phyloP scores from a whole-genome alignment of 805 yeast species.

The Clavispora fructus region DNA sequence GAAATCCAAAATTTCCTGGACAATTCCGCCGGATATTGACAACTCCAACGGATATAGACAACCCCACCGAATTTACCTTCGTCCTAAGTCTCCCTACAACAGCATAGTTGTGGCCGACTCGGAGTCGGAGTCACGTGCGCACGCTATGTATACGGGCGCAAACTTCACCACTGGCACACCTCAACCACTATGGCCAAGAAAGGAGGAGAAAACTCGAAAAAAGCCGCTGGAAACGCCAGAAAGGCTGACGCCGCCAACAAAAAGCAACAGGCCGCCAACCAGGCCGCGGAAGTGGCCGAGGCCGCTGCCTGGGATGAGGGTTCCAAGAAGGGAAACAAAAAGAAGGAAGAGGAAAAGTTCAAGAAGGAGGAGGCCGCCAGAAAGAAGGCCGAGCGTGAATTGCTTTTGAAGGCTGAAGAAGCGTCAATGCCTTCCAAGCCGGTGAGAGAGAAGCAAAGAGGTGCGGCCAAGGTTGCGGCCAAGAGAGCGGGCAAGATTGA shows the following conservation, averaged over 20 bases:
- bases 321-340: slow-evolving; percentile 60
- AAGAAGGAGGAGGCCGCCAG: slow-evolving; percentile 73
- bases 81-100: too few species aligned
- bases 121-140: background rate
- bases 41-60: too few species aligned
- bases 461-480: slow-evolving; percentile 62
- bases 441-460: slow-evolving; percentile 49
- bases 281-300: slow-evolving; percentile 47
- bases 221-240: slow-evolving; percentile 59
- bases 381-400: slow-evolving; percentile 80
- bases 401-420: slow-evolving; percentile 58
- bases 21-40: too few species aligned
- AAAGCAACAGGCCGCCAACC: slow-evolving; percentile 49
- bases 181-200: slow-evolving; percentile 17
- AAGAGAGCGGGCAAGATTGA: slow-evolving; percentile 60
- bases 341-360: slow-evolving; percentile 62
- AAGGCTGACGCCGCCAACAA: slow-evolving; percentile 61
- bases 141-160: background rate
- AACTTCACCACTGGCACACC: background rate
- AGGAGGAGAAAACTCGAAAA: slow-evolving; percentile 46
- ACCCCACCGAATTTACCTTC: too few species aligned
- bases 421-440: slow-evolving; percentile 59
- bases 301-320: slow-evolving; percentile 68
- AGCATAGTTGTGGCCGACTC: background rate
- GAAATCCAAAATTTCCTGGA: too few species aligned